Percentiles rank a stretch among this genome's conserved stretches.
Conservation (phyloP, 495 filamentous ascomycete species). For the Lasiosphaeriaceae sp. region DNA sequence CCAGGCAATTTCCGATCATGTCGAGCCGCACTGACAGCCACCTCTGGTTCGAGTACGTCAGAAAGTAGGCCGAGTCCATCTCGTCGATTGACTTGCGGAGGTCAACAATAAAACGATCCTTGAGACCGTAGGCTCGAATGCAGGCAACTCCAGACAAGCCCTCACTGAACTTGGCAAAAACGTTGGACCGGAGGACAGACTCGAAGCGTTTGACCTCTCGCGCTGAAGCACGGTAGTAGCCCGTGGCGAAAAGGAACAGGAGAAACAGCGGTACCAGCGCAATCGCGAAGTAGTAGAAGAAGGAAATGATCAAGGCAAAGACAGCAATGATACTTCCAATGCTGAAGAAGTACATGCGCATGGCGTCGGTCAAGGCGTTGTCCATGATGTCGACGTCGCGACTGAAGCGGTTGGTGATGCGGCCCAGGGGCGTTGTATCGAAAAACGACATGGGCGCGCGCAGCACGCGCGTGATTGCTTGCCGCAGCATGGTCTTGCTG, state of each 20-base stretch:
- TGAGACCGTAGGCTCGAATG: conserved; percentile 84
- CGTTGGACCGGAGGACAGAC: conserved; percentile 74
- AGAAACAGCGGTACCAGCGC: conserved; percentile 78
- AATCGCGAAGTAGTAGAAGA: conserved; percentile 91
- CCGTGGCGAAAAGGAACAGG: conserved; percentile 76
- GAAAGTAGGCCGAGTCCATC: conserved; percentile 91
- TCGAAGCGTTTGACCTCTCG: conserved; percentile 94
- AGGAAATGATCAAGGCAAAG: conserved; percentile 83
- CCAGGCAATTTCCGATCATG: conserved; percentile 71
- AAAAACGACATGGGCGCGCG: conserved; percentile 96
- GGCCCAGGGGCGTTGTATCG: conserved; percentile 92
- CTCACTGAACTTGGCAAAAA: conserved; percentile 91
- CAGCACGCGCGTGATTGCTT: conserved; percentile 76
- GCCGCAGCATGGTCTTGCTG: conserved; percentile 75
- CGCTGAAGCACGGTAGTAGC: conserved; percentile 87
- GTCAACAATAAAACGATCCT: conserved; percentile 64
- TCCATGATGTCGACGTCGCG: conserved; percentile 96
- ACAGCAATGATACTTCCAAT: conserved; percentile 73
- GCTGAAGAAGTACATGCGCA: conserved; percentile 90
- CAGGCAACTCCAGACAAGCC: conserved; percentile 76
- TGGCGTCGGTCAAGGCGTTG: conserved; percentile 82
- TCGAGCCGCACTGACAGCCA: conserved; percentile 88
- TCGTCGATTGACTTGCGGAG: conserved; percentile 71
- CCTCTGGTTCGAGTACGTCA: conserved; percentile 90
- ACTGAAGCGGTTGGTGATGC: conserved; percentile 95